Base-by-base conservation (phyloP, 169 alveolate genomes). In the Plasmodium vinckei region DNA sequence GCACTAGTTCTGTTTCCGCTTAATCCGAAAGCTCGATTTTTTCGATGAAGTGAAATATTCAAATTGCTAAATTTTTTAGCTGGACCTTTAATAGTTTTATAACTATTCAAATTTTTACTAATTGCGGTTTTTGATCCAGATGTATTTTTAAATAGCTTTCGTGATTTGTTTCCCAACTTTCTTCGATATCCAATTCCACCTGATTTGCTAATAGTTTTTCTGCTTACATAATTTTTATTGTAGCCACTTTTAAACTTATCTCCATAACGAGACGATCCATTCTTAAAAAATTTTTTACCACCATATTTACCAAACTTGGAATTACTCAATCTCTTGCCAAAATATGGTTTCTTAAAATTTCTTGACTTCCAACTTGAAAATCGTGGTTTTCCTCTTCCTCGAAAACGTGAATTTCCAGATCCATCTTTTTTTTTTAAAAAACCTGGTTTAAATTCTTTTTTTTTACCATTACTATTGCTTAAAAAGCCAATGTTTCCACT, bases 21-120 rank as follows among this genome's bases (percentile, higher is more conserved):
- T 19, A 61, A 25, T 15, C 72, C 67, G 27, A 67, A 59, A 42
- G 68, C n/a, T 67, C 79, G 51, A 59, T 79, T 79, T 65, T 79
- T 79, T 53, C 89, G 89, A 79, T 53, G 53, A 9, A 79, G 82
- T 10, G 89, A 79, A 53, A 79, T 79, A 67, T 79, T 79, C 60
- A 79, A 49, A 46, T 79, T 79, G 27, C 61, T 79, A 42, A 79
- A 79, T 67, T 61, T 79, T 25, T 21, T 56, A 5, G 6, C 42
- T 33, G 84, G 84, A 12, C 12, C 71, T 5, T 9, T 59, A 39
- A 54, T 84, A n/a, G 69, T 79, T 67, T 79, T 59, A 67, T 79
- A 79, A 60, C 54, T 79, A 61, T 79, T 79, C 56, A 59, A 23
- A 33, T 47, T 79, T 59, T 64, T 47, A 67, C 65, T 67, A 27